These are phyloP conservation scores for Prunus fruticosa DNA, from an alignment of 306 rosid species.

Conservation along the genomic window DNA sequence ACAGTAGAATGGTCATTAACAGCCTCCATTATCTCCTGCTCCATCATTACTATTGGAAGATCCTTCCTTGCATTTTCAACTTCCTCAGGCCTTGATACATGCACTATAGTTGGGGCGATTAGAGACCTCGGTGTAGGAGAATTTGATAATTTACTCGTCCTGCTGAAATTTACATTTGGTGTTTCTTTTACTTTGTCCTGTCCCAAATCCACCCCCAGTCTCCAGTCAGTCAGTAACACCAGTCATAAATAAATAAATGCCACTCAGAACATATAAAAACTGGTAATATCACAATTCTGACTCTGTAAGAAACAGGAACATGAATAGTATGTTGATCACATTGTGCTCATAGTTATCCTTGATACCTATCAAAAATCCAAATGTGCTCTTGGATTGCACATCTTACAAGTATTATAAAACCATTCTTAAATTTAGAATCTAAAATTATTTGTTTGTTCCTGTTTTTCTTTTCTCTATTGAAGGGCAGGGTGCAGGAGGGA, in stretches of 20 bases:
- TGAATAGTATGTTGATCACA: background rate
- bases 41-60: constrained; percentile 97
- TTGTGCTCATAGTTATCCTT: background rate
- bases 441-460: background rate
- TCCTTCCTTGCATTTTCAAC: constrained; percentile 74
- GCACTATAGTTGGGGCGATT: constrained; percentile 63
- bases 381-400: background rate
- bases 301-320: constrained; percentile 1
- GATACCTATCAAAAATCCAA: background rate
- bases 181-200: constrained; percentile 42
- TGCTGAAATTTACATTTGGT: constrained; percentile 23
- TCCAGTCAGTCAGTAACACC: constrained; percentile 3
- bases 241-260: background rate
- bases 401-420: too few relatives aligned
- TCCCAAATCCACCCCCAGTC: constrained; percentile 28
- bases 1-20: constrained; percentile 64
- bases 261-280: background rate
- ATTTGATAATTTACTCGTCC: constrained; percentile 26
- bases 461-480: background rate
- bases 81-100: constrained; percentile 67
- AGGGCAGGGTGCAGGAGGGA: background rate
- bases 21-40: constrained; percentile 98
- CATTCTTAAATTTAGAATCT: background rate
- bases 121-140: constrained; percentile 29
- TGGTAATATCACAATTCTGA: background rate